Base-by-base conservation (phyloP, 805 yeast genomes). In the Lipomyces sp. region DNA sequence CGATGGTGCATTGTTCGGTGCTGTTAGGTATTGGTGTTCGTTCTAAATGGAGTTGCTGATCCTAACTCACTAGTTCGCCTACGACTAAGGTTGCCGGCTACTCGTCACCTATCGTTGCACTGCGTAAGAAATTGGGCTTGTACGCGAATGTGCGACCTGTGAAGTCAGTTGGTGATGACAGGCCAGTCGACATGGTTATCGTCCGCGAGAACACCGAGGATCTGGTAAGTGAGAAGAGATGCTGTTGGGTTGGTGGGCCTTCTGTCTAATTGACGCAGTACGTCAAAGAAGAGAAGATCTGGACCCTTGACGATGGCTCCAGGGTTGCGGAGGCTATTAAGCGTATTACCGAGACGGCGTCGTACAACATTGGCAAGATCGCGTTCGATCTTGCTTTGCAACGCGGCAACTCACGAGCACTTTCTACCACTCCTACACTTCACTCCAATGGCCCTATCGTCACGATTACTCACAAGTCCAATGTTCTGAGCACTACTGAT, bases 191-290 rank as follows among this genome's bases (percentile, higher is more conserved):
- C 79, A 88, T 95, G 92, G 97, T 95, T 37, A 95, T 95, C 78
- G 99, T 95, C 50, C 90, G 99, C 79, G 99, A 95, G 81, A 95
- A 95, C 84, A 95, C 99, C 69, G 99, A 95, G 82, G 99, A 95
- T 80, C 84, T 94, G 24, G 48, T 42, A 42, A 7, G 74, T 42
- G 2, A 24, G 24, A 15, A 4, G 48, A 42, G 18, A 33, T 59
- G 37, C 18, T 29, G 24, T 13, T 10, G 29, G 32, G 1, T 24
- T 24, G 24, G 24, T 24, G 24, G 24, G 3, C 29, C 29, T 18
- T 42, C 48, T n/a, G 48, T 42, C 48, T 42, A 42, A 42, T 42
- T 4, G 15, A 24, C n/a, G 18, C n/a, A 42, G 57, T 95, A 95
- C 82, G 89, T 95, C 80, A 95, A 95, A 82, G 96, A 93, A 78